Conservation (phyloP, 176 grass and related monocot species). For the Oryza punctata region DNA sequence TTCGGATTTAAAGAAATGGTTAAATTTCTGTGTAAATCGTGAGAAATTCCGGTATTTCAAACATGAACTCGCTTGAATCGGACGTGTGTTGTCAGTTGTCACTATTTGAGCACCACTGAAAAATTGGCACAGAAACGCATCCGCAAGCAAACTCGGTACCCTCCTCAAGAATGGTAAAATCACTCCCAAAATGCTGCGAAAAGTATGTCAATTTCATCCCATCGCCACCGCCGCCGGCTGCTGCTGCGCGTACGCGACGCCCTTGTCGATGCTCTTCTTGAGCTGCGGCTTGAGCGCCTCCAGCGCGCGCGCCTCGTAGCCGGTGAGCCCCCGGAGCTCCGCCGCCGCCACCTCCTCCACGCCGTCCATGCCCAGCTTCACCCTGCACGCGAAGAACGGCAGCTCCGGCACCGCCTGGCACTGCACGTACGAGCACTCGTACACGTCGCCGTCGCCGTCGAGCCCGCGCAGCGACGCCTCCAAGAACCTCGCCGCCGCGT, state of each 20-base stretch:
- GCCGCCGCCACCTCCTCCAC: constrained; percentile 38
- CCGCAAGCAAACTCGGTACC: no score
- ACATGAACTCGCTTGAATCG: no score
- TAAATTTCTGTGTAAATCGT: no score
- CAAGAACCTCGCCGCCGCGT: constrained; percentile 54
- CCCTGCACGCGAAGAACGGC: constrained; percentile 60
- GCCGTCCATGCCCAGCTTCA: constrained; percentile 50
- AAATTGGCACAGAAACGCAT: background rate
- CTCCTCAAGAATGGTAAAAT: no score
- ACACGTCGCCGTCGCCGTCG: constrained; percentile 44
- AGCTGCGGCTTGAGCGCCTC: constrained; percentile 52
- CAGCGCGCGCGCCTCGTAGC: constrained; percentile 47
- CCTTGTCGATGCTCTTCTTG: constrained; percentile 60
- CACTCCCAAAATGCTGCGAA: no score
- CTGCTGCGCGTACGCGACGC: constrained; percentile 45
- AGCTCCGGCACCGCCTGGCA: constrained; percentile 51
- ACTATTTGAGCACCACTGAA: background rate
- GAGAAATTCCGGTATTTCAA: no score
- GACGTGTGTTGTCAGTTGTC: background rate
- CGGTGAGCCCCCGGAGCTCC: constrained; percentile 42
- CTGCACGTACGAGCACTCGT: constrained; percentile 56
- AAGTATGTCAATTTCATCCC: background rate
- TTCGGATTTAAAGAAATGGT: no score
- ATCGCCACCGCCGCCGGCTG: background rate
- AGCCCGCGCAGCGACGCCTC: constrained; percentile 49